Base-by-base conservation (phyloP, 129 eudicot genomes). In the Flaveria robusta region DNA sequence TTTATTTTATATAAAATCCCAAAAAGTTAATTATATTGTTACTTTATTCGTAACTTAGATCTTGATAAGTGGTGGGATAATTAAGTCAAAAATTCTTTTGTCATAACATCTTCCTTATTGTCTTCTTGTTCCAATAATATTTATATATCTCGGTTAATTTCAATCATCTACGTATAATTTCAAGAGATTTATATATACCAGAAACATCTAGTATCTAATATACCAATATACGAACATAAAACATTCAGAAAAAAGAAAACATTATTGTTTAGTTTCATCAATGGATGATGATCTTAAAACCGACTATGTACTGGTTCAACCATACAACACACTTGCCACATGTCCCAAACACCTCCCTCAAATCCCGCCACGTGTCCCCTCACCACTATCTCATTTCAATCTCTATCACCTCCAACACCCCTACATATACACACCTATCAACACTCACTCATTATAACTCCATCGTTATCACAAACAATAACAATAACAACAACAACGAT, bases 321-420 rank as follows among this genome's bases (percentile, higher is more conserved):
- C 13, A 43, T 6, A 13, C 13, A 2, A 62, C 5, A 7, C 79
- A 74, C 70, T 55, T 74, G 79, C 31, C 83, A 80, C 83, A 43
- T 80, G 79, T 66, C 79, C 60, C 49, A 50, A 43, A 39, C 83
- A 79, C 78, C 73, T 31, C 79, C 58, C 18, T 12, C 13, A 52
- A 54, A 73, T 6, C 79, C 7, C 18, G 79, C 74, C 83, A 80
- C 83, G 83, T 80, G 83, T 19, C 70, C 1, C 2, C 41, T 37
- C 37, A 52, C 19, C 74, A 65, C n/a, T 1, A 31, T 45, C 12
- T 49, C 24, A 2, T 19, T 7, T 64, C 51, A 20, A 59, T 58
- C 75, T 56, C 68, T 34, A 77, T 78, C 71, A 45, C 13, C 50
- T 43, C 70, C 70, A 39, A 43, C 43, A 52, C 11, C 42, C 70